A percentile compares a stretch with the other conserved stretches of the same genome.
phyloP scores from a whole-genome alignment of 169 alveolate genomes.

The Plasmodium blacklocki region DNA sequence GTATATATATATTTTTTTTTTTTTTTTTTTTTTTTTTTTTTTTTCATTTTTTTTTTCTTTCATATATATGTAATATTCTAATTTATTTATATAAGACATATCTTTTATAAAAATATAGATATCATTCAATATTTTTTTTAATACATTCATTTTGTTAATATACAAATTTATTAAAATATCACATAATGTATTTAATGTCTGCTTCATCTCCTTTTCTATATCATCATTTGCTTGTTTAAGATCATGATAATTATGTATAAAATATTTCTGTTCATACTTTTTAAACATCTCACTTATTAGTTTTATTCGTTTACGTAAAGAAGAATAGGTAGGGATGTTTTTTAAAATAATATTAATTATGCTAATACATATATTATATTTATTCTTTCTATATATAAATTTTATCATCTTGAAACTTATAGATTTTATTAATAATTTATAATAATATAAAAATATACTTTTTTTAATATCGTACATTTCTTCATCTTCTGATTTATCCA shows the following conservation, averaged over 20 bases:
- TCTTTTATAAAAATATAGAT: conserved; percentile 28
- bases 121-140: conserved; percentile 45
- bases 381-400: conserved; percentile 36
- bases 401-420: conserved; percentile 51
- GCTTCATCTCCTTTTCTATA: conserved; percentile 60
- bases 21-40: neutral
- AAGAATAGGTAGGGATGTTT: conserved; percentile 40
- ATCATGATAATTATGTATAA: conserved; percentile 15
- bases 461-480: neutral
- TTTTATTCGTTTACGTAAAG: conserved; percentile 45
- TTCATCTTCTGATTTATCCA: neutral
- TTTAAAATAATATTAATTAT: conserved; percentile 51
- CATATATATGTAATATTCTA: conserved; percentile 31
- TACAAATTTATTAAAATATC: conserved; percentile 56
- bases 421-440: conserved; percentile 36
- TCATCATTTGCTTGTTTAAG: conserved; percentile 52
- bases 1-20: no score
- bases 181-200: conserved; percentile 43
- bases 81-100: conserved; percentile 31
- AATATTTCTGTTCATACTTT: conserved; percentile 51
- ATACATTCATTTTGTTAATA: conserved; percentile 29
- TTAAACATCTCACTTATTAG: conserved; percentile 32
- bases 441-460: conserved; percentile 22
- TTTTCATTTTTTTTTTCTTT: neutral
- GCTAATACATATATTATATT: conserved; percentile 50